Evolutionary conservation across 2,329 filamentous ascomycete species (phyloP).

Genomic region (Neofusicoccum laricinum): DNA sequence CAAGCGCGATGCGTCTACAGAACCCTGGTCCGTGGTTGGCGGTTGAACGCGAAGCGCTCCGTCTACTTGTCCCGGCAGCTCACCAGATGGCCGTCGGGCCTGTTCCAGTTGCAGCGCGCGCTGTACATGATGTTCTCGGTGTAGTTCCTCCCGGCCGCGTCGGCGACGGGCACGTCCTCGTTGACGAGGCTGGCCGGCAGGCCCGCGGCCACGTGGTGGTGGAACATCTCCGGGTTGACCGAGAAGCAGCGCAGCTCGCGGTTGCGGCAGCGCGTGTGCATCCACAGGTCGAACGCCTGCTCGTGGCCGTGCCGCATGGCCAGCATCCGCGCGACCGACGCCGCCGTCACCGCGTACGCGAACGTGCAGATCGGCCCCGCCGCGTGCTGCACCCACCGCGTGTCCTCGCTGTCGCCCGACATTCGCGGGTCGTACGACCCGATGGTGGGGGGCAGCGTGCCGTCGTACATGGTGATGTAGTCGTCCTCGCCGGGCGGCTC

Average conservation of each 20-base stretch:
- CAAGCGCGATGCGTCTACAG: neutral
- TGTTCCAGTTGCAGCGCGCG: slow-evolving; percentile 18
- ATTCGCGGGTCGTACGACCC: slow-evolving; percentile 14
- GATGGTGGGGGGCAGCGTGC: slow-evolving; percentile 10
- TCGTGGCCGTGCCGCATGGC: slow-evolving; percentile 6
- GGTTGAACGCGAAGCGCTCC: neutral
- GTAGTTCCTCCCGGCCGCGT: neutral
- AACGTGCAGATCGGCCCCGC: slow-evolving; percentile 19
- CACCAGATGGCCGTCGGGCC: neutral
- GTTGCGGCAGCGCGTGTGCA: slow-evolving; percentile 18
- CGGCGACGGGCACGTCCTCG: neutral
- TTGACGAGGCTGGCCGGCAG: slow-evolving; percentile 17
- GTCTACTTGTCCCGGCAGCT: neutral
- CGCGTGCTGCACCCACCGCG: slow-evolving; percentile 14
- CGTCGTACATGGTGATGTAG: slow-evolving; percentile 15
- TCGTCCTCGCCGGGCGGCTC: slow-evolving; percentile 1
- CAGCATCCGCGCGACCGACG: slow-evolving; percentile 8
- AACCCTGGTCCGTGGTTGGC: neutral
- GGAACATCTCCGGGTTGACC: slow-evolving; percentile 20
- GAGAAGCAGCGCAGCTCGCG: slow-evolving; percentile 15
- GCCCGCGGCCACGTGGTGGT: slow-evolving; percentile 18
- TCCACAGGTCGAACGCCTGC: slow-evolving; percentile 18
- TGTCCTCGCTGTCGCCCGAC: slow-evolving; percentile 1
- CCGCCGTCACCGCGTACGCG: slow-evolving; percentile 18
- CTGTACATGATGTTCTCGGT: slow-evolving; percentile 20